Base-by-base conservation (phyloP, 352 stramenopile species). In the Phytophthora capsici region DNA sequence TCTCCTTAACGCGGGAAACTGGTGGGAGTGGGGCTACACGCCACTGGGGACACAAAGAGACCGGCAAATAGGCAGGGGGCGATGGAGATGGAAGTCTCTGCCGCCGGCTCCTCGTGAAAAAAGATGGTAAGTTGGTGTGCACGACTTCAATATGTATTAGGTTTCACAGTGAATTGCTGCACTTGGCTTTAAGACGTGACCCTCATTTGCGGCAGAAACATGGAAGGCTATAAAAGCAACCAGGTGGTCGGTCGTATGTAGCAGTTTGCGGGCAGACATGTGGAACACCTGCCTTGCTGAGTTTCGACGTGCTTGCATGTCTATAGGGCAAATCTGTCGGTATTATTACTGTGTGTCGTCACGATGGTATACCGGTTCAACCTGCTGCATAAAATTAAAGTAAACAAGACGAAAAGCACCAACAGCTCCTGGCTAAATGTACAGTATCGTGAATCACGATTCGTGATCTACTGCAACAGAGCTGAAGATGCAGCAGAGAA, bases 71-170 rank as follows among this genome's bases (percentile, higher is more conserved):
- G 55, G 56, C 32, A 58, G 40, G 36, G 53, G 46, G 38, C 28
- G 43, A 44, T 34, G 28, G 28, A 25, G 26, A 38, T 47, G 25
- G 20, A 57, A 71, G 63, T 63, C 63, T 72, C 63, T 72, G 63
- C 63, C 63, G 63, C 63, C 45, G 52, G 28, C 32, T 58, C 49
- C 25, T 47, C 22, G 36, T 30, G 30, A 59, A 60, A 61, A 54
- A 61, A 57, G 41, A 48, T 49, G 50, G 52, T 38, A 38, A 56
- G n/a, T 16, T 63, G 25, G 57, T 47, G 46, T 47, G 30, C 7
- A 45, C n/a, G 44, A 63, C 45, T 54, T 63, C 44, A 63, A 40
- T 52, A 6, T 30, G 49, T 57, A 57, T 51, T 16, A 17, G 26
- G 19, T 64, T 32, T 64, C 23, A 25, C 36, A 63, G 44, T 40